These are phyloP conservation scores for Myrmaecium sp. DNA, from an alignment of 2,329 filamentous ascomycete genomes.

Conservation along the genomic window DNA sequence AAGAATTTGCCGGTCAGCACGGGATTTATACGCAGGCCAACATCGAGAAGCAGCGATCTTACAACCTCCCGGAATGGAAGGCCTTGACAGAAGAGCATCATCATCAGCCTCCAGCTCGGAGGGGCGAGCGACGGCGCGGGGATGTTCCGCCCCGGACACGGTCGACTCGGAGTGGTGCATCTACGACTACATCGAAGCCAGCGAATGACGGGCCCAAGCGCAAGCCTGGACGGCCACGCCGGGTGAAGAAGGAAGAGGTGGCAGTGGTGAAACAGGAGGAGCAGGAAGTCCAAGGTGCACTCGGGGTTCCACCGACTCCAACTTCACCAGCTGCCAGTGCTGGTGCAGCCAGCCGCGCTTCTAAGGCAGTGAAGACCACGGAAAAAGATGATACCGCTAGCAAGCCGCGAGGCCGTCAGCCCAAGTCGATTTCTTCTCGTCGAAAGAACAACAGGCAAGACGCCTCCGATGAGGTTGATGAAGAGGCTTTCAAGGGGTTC, in stretches of 20 bases:
- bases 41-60: constrained; percentile 86
- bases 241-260: constrained; percentile 12
- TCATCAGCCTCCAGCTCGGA: constrained; percentile 81
- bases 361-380: constrained; percentile 15
- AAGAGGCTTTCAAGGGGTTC: constrained; percentile 78
- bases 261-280: constrained; percentile 19
- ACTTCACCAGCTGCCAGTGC: constrained; percentile 20
- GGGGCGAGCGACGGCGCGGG: constrained; percentile 57
- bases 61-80: constrained; percentile 94
- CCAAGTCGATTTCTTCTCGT: constrained; percentile 64
- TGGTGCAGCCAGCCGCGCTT: constrained; percentile 4
- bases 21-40: constrained; percentile 96
- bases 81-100: constrained; percentile 85
- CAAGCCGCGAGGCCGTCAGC: constrained; percentile 40
- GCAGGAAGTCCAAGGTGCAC: constrained; percentile 13
- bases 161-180: constrained; percentile 15
- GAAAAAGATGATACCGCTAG: constrained; percentile 31
- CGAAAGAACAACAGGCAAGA: constrained; percentile 75
- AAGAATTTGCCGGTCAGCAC: constrained; percentile 92
- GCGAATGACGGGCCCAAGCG: constrained; percentile 28
- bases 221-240: constrained; percentile 30
- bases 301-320: constrained; percentile 23
- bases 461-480: constrained; percentile 63
- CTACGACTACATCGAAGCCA: constrained; percentile 14
- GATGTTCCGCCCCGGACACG: constrained; percentile 15